phyloP scores from a whole-genome alignment of 2,329 filamentous ascomycete genomes.

The Trichoderma pleuroti region DNA sequence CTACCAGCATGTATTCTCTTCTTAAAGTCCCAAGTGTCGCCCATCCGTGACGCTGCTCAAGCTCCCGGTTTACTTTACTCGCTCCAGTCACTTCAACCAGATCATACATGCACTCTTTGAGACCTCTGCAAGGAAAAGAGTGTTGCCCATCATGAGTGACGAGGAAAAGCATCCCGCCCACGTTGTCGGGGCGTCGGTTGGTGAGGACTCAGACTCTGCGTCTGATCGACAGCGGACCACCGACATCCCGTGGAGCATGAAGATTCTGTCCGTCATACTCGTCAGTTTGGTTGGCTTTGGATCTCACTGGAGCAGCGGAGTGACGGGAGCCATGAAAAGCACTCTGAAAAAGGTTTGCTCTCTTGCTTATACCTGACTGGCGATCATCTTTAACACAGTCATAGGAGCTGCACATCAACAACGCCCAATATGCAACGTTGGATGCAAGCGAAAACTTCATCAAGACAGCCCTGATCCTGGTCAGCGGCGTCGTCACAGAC shows the following conservation, averaged over 20 bases:
- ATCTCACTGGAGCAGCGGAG: constrained; percentile 57
- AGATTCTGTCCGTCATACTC: constrained; percentile 9
- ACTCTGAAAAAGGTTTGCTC: constrained; percentile 51
- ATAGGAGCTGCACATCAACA: constrained; percentile 55
- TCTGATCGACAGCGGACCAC: background rate
- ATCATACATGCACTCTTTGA: too few relatives aligned
- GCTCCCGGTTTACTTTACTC: background rate
- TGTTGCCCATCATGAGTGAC: background rate
- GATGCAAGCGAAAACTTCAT: constrained; percentile 62
- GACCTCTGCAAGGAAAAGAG: background rate
- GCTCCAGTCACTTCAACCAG: background rate
- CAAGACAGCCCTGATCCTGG: constrained; percentile 52
- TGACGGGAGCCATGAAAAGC: constrained; percentile 59
- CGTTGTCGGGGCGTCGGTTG: background rate
- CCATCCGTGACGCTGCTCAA: background rate
- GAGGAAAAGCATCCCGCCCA: constrained; percentile 4
- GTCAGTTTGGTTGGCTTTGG: constrained; percentile 53
- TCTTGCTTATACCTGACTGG: background rate
- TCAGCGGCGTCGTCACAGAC: constrained; percentile 55
- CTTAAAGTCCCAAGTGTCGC: background rate
- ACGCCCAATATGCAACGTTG: constrained; percentile 56
- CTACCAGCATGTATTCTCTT: background rate
- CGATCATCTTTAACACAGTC: background rate
- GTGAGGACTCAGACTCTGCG: background rate
- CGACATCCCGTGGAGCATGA: constrained; percentile 6